Evolutionary conservation across 2,329 filamentous ascomycete genomes (phyloP).

Genomic region (Myrmaecium sp.): DNA sequence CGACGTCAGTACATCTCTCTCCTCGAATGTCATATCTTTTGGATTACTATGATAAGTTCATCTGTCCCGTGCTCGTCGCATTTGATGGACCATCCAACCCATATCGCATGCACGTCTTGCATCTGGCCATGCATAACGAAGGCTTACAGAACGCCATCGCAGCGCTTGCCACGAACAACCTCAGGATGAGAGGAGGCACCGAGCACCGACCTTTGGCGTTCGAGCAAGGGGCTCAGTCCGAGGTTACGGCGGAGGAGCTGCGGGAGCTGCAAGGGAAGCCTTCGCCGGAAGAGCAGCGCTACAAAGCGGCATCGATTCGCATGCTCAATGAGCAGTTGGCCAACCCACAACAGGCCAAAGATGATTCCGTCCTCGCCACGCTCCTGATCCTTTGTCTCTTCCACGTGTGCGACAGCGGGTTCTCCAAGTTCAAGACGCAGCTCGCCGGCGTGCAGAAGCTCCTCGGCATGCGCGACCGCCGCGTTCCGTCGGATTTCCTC

Average conservation of each 20-base stretch:
- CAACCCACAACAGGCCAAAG: constrained; percentile 54
- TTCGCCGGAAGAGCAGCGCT: constrained; percentile 60
- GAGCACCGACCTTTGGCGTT: constrained; percentile 21
- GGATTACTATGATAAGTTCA: constrained; percentile 84
- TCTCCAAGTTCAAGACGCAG: constrained; percentile 85
- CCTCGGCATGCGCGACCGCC: constrained; percentile 53
- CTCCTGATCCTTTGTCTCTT: constrained; percentile 80
- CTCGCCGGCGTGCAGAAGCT: constrained; percentile 89
- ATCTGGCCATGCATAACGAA: constrained; percentile 58
- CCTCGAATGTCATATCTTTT: constrained; percentile 76
- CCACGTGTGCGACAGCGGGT: constrained; percentile 81
- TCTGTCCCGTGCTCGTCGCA: constrained; percentile 81
- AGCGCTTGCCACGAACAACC: constrained; percentile 72
- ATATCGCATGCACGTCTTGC: constrained; percentile 67
- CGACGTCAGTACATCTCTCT: constrained; percentile 43
- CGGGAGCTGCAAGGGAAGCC: constrained; percentile 35
- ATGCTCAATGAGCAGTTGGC: constrained; percentile 73
- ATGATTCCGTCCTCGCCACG: constrained; percentile 77
- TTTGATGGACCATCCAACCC: constrained; percentile 78
- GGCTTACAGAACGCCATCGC: constrained; percentile 88
- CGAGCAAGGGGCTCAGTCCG: constrained; percentile 15
- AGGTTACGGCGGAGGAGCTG: constrained; percentile 19
- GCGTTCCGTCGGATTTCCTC: constrained; percentile 46
- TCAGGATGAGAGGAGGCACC: constrained; percentile 65
- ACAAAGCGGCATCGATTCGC: constrained; percentile 70